Conservation (phyloP, 768 basidiomycete genomes). For the Coprinopsis strossmayeri region DNA sequence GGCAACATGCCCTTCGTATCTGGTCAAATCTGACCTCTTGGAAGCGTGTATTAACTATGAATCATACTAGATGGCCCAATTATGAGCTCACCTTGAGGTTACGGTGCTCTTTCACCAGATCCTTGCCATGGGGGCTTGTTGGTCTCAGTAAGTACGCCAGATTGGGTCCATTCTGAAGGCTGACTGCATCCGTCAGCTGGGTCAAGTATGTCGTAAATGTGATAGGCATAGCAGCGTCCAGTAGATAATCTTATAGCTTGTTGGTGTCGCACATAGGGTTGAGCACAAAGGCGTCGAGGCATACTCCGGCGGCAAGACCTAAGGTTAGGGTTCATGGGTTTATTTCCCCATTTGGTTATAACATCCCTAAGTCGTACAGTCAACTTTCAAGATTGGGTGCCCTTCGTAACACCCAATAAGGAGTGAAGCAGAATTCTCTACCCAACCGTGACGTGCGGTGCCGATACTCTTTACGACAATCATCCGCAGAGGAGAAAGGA, state of each 20-base stretch:
- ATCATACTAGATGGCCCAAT: neutral
- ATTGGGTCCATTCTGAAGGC: constrained; percentile 58
- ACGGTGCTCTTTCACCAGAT: constrained; percentile 64
- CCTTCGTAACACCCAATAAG: too few relatives aligned
- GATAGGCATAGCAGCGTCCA: constrained; percentile 40
- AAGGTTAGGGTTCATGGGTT: too few relatives aligned
- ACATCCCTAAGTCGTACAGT: too few relatives aligned
- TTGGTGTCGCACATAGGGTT: neutral
- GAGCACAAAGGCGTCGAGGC: too few relatives aligned
- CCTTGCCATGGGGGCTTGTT: constrained; percentile 72
- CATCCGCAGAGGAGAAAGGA: too few relatives aligned
- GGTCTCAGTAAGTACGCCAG: constrained; percentile 72
- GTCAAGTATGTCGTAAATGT: constrained; percentile 55
- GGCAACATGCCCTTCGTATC: constrained; percentile 58
- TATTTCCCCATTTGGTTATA: too few relatives aligned
- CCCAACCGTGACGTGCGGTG: too few relatives aligned
- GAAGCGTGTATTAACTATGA: constrained; percentile 3
- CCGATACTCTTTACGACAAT: too few relatives aligned
- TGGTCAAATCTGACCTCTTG: constrained; percentile 31
- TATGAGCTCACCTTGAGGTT: constrained; percentile 38
- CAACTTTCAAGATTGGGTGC: too few relatives aligned
- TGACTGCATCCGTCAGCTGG: constrained; percentile 55
- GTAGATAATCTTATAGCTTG: too few relatives aligned
- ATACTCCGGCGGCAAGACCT: too few relatives aligned
- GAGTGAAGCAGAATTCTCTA: too few relatives aligned